Conservation (phyloP, 1,284 basidiomycete species). For the Golubevia pallescens region DNA sequence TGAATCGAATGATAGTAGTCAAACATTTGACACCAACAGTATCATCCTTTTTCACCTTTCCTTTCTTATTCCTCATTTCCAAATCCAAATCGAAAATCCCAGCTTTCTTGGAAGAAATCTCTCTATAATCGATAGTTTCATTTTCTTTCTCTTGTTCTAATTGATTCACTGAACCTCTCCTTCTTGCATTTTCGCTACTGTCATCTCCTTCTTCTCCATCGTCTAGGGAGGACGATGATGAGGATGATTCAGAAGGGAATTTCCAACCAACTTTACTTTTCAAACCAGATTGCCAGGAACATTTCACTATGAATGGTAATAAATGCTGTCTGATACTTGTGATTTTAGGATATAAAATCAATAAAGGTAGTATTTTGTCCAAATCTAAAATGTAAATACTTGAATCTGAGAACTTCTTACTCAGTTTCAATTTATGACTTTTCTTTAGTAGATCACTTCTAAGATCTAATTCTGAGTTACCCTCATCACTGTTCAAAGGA, state of each 20-base stretch:
- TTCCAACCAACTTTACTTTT: constrained; percentile 50
- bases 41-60: too few species aligned
- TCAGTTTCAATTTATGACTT: constrained; percentile 37
- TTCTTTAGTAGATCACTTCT: constrained; percentile 47
- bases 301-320: constrained; percentile 53
- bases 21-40: too few species aligned
- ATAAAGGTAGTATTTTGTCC: constrained; percentile 33
- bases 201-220: too few species aligned
- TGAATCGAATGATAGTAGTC: not conserved
- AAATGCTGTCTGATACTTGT: constrained; percentile 54
- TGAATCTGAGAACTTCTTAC: constrained; percentile 51
- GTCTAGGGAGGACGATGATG: too few species aligned
- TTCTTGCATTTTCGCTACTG: too few species aligned
- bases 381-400: constrained; percentile 53
- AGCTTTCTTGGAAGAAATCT: too few species aligned
- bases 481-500: constrained; percentile 24
- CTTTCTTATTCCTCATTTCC: too few species aligned
- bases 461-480: constrained; percentile 42
- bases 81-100: too few species aligned
- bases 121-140: too few species aligned
- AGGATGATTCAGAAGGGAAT: not conserved
- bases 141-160: too few species aligned
- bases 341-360: constrained; percentile 35
- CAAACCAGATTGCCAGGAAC: constrained; percentile 50
- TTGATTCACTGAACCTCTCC: too few species aligned